Base-by-base conservation (phyloP, 1,284 basidiomycete species). In the Trichosporon sp. region DNA sequence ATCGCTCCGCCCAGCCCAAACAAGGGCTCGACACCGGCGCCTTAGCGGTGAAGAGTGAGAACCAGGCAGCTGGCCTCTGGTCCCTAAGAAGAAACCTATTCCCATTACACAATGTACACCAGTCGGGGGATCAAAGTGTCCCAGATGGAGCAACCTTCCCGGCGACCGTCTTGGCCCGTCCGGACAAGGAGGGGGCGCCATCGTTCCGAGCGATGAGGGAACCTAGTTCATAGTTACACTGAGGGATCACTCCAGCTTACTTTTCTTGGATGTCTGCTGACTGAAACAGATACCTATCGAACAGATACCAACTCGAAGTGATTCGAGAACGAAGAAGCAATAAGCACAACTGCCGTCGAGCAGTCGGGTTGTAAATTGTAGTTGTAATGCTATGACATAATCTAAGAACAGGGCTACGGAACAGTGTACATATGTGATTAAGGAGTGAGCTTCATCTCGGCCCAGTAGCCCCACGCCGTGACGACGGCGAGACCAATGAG, bases 141-240 rank as follows among this genome's bases (percentile, higher is more conserved):
- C 71, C 65, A 72, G 71, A 60, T 66, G 44, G 6, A 32, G 63
- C 71, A 71, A 67, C 60, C 68, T 69, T 72, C 72, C 71, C 70
- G 73, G 68, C 65, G 69, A 65, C 75, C 75, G 75, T 76, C 68
- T 75, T 76, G 75, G 75, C 51, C 66, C 63, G 68, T 60, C 68
- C 69, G 68, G 71, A 68, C 64, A 64, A 51, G 73, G 47, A 67
- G 73, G 75, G 73, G 76, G 74, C 67, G 67, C 68, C 75, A 73
- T 72, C 68, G 69, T 69, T 68, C 77, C 75, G 78, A 68, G 73
- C 74, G 44, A 76, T 75, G 79, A 75, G 72, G 79, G 77, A 72
- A 65, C 72, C 31, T 74, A 73, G 72, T 75, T 81, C 80, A 81
- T 81, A 81, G 80, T 81, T 81, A 81, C 80, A 77, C 80, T 81